phyloP scores from a whole-genome alignment of 352 stramenopile genomes.

The Globisporangium alternatum region DNA sequence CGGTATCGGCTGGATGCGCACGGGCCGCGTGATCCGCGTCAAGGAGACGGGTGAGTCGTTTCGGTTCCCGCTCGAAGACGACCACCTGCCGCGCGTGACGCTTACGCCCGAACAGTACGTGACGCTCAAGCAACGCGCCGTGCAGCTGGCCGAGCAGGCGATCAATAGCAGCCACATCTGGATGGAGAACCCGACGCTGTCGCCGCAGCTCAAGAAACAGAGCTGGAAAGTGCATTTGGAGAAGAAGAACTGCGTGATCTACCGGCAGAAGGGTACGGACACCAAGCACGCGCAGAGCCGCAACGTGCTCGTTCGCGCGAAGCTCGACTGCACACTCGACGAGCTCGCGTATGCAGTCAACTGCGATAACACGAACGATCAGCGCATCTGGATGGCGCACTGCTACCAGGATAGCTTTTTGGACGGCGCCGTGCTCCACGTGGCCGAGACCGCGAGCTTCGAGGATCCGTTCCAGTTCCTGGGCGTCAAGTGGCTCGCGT shows the following conservation, averaged over 20 bases:
- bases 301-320: constrained; percentile 54
- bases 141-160: constrained; percentile 34
- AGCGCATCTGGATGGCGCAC: constrained; percentile 58
- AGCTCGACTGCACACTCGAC: constrained; percentile 68
- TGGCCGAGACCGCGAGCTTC: constrained; percentile 35
- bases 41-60: constrained; percentile 72
- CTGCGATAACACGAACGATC: constrained; percentile 54
- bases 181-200: constrained; percentile 69
- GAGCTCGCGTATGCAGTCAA: constrained; percentile 69
- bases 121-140: constrained; percentile 28
- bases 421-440: constrained; percentile 70
- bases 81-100: constrained; percentile 46
- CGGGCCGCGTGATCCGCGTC: constrained; percentile 63
- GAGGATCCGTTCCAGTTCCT: constrained; percentile 70
- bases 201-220: constrained; percentile 51
- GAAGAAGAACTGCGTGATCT: constrained; percentile 73
- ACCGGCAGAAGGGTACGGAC: constrained; percentile 48
- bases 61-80: constrained; percentile 63
- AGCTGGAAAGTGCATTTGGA: constrained; percentile 64
- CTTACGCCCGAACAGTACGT: constrained; percentile 32
- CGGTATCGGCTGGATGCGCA: constrained; percentile 63
- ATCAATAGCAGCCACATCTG: constrained; percentile 48
- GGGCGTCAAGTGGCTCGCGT: constrained; percentile 72
- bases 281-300: constrained; percentile 35
- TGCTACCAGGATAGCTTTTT: constrained; percentile 73